These are phyloP conservation scores for Cladophialophora bantiana DNA, from an alignment of 2,329 filamentous ascomycete species.

Conservation along the genomic window DNA sequence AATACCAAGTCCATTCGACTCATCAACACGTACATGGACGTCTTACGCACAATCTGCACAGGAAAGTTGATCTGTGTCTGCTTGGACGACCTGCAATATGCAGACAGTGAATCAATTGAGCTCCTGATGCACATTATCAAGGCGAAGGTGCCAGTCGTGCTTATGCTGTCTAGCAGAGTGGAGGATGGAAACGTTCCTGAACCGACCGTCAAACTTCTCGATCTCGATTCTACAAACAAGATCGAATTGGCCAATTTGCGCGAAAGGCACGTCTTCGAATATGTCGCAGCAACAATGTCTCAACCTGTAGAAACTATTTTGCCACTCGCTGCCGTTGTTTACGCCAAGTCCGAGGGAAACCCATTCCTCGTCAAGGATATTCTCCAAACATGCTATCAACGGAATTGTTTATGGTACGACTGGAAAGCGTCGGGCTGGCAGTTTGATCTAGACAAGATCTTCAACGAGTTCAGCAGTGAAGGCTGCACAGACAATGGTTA, in stretches of 20 bases:
- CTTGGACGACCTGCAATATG: conserved; percentile 88
- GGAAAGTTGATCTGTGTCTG: conserved; percentile 89
- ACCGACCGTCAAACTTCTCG: conserved; percentile 52
- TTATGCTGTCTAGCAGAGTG: conserved; percentile 78
- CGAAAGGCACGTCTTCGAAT: conserved; percentile 81
- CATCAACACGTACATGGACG: conserved; percentile 87
- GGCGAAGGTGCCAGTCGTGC: conserved; percentile 78
- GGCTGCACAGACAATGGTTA: conserved; percentile 83
- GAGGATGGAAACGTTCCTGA: conserved; percentile 65
- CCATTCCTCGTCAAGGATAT: conserved; percentile 93
- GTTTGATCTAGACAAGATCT: conserved; percentile 84
- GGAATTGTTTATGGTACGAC: conserved; percentile 88
- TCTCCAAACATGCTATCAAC: conserved; percentile 83
- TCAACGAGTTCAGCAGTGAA: conserved; percentile 83
- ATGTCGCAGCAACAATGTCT: conserved; percentile 82
- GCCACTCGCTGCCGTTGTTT: conserved; percentile 80
- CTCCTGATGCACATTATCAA: conserved; percentile 81
- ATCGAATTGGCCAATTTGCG: conserved; percentile 75
- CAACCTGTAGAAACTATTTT: conserved; percentile 74
- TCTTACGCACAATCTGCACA: conserved; percentile 78
- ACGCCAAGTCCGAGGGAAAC: conserved; percentile 87
- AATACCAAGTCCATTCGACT: conserved; percentile 69
- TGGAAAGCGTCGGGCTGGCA: conserved; percentile 83
- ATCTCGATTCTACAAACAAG: conserved; percentile 66
- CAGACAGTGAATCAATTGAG: conserved; percentile 85